Evolutionary conservation across 116 monocot species (phyloP), one percentile per base, ranked within the genome.

Genomic region (Posidonia oceanica): DNA sequence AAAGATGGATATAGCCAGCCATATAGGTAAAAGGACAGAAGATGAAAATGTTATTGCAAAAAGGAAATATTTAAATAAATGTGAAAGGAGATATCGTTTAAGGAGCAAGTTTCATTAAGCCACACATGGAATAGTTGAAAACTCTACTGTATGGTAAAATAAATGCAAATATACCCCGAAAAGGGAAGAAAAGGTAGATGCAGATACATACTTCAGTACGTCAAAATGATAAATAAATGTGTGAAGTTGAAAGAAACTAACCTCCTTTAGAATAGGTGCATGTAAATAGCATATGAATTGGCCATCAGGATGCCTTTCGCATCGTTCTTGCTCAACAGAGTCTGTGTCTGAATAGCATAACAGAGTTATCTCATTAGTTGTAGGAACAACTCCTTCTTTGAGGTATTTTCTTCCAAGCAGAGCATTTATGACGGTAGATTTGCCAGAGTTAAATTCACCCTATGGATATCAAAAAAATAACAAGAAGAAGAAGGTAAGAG

Each of bases 381-480:
- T 96, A 58, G 96, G 96, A 59, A 91, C 78, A 59, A 96, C 96
- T 68, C 96, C 96, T 72, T 91, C 88, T 65, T 89, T 87, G 14
- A 96, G 85, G 59, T 89, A 96, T 70, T 71, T 87, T 78, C 85
- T 86, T 71, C 96, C 91, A 85, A 96, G 91, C 39, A 95, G 75
- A 53, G 95, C 88, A 86, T 95, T 95, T 82, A 91, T 91, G 40
- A 95, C 77, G 56, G 95, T 84, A 48, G 94, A 94, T 80, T 94
- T 94, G 52, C 94, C 94, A 59, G 94, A 90, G 73, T 94, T 94
- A 72, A 90, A 94, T 80, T 94, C 94, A 71, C 94, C 94, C 94
- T 94, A 64, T 51, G 53, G n/a, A 69, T 66, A 71, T 36, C 16
- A 71, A 64, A 36, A 41, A 29, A 61, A 52, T 12, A 61, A 52